Evolutionary conservation across 148 eudicot species (phyloP), one percentile per base, ranked within the genome.

Genomic region (Dianthus caryophyllus): DNA sequence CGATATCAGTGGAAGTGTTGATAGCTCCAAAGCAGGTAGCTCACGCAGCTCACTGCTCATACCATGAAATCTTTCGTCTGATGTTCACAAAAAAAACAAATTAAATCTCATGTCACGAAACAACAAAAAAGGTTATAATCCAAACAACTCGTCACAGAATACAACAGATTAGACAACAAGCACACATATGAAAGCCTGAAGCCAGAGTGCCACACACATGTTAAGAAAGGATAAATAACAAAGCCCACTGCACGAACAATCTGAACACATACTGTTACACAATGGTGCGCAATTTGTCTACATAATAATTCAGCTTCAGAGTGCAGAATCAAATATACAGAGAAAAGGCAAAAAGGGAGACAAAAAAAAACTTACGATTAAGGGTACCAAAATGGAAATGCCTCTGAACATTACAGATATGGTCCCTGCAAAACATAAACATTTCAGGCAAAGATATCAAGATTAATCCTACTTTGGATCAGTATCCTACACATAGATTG

Each of bases 11-110:
- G 97, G 96, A n/a, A 94, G 90, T 25, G 93, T 83, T 47, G 97
- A 88, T 9, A 90, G 78, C 81, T 86, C 96, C 78, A 94, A 92
- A 7, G 87, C 81, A 77, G 99, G 99, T 75, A 94, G 81, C 82
- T 94, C 99, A 80, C 86, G 79, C 63, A 94, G 60, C 76, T 86
- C 97, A 83, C 80, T 85, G 75, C 75, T 87, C 73, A 79, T 73
- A 76, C 74, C 79, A 66, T 82, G 88, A 73, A 79, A 88, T 63
- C 84, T 78, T 77, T 88, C 99, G 77, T 77, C 99, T 90, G 93
- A 73, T 67, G 51, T 47, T 67, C 64, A 65, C 54, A 50, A 13
- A 6, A 20, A 20, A 27, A 68, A 48, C 3, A 33, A 33, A 44
- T 51, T 2, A 33, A 33, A 44, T 51, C 7, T 27, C 39, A 47